Conservation (phyloP, 2,329 filamentous ascomycete species). For the Pseudogymnoascus sp. region DNA sequence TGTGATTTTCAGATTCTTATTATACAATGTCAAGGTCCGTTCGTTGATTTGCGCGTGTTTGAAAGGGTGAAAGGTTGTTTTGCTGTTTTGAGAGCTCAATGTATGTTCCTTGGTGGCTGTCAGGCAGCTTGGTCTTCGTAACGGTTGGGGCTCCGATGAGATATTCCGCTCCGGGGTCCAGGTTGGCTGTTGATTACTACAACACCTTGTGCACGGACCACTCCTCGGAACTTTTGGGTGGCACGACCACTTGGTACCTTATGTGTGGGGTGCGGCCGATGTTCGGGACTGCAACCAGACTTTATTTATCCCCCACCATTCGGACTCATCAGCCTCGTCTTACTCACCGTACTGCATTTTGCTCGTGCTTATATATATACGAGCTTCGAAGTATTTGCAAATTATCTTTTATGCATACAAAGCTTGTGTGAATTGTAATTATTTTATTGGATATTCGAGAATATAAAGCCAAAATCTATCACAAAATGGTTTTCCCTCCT, state of each 20-base stretch:
- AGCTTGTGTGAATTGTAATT: not conserved
- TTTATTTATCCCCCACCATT: slow-evolving; percentile 3
- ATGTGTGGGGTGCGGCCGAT: slow-evolving; percentile 1
- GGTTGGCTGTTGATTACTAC: not conserved
- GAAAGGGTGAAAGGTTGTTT: not conserved
- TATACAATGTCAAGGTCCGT: not conserved
- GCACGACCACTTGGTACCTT: not conserved
- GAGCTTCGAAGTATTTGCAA: not conserved
- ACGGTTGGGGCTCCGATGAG: slow-evolving; percentile 1
- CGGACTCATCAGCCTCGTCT: slow-evolving; percentile 3
- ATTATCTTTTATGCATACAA: not conserved
- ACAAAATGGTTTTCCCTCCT: slow-evolving; percentile 56
- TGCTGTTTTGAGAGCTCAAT: slow-evolving; percentile 7
- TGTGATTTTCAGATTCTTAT: not conserved
- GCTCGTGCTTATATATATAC: not conserved
- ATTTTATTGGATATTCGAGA: not conserved
- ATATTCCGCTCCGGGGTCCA: not conserved
- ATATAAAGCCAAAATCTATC: not conserved
- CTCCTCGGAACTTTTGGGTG: not conserved
- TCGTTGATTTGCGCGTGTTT: not conserved
- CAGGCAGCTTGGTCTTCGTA: slow-evolving; percentile 9
- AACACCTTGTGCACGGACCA: not conserved
- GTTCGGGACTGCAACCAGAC: slow-evolving; percentile 1
- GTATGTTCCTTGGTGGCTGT: not conserved
- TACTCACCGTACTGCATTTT: not conserved